phyloP scores from a whole-genome alignment of 2,329 filamentous ascomycete genomes.

The Sclerotinia trifoliorum region DNA sequence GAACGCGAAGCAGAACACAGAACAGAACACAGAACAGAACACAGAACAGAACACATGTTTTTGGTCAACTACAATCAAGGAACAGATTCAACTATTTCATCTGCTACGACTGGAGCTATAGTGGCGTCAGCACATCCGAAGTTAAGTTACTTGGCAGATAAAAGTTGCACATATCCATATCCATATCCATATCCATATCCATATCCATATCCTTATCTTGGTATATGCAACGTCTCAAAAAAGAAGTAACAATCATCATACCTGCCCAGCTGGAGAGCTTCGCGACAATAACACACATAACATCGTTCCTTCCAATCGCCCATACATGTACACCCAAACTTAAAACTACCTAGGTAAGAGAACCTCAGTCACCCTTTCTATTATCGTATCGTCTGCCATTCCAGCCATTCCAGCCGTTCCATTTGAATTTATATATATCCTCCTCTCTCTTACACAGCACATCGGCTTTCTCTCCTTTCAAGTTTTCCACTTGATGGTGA shows the following conservation, averaged over 20 bases:
- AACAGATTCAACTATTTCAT: not conserved
- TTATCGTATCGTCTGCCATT: not conserved
- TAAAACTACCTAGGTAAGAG: not conserved
- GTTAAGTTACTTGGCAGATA: not conserved
- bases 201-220: not conserved
- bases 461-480: too few relatives aligned
- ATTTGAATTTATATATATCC: not conserved
- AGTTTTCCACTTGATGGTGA: not conserved
- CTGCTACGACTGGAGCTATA: too few relatives aligned
- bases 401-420: too few relatives aligned
- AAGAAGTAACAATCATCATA: not conserved
- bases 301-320: not conserved
- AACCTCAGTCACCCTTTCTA: not conserved
- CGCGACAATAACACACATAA: not conserved
- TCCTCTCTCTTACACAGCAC: not conserved
- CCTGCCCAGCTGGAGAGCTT: not conserved
- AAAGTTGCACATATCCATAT: not conserved
- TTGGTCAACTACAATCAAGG: too few relatives aligned
- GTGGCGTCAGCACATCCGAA: not conserved
- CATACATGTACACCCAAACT: not conserved
- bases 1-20: too few relatives aligned
- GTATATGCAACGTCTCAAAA: not conserved
- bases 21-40: too few relatives aligned
- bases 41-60: too few relatives aligned
- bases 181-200: too few relatives aligned